Conservation (phyloP, 129 eudicot genomes). For the Flaveria ramosissima region DNA sequence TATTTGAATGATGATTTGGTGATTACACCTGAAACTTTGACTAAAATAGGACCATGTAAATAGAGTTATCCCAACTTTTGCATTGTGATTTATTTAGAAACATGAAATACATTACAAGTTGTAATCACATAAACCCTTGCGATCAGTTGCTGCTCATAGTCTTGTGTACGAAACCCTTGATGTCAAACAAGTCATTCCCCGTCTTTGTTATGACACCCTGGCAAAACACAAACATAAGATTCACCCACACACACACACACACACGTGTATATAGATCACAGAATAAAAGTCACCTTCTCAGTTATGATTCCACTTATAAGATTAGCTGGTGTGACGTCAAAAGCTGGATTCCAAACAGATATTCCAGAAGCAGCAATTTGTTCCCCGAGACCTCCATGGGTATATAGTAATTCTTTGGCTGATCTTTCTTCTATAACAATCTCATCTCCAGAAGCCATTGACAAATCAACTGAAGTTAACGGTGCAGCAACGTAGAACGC, state of each 20-base stretch:
- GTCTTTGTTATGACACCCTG: conserved; percentile 76
- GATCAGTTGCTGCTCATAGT: conserved; percentile 25
- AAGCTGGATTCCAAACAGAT: conserved; percentile 98
- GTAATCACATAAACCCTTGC: neutral
- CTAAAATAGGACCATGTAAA: neutral
- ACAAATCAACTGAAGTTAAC: conserved; percentile 81
- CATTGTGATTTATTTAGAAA: conserved; percentile 10
- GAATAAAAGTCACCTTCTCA: conserved; percentile 63
- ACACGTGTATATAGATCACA: neutral
- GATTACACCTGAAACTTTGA: too few relatives aligned
- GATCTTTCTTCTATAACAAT: conserved; percentile 95
- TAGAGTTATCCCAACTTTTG: neutral
- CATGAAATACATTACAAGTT: conserved; percentile 6
- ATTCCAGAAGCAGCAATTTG: conserved; percentile 97
- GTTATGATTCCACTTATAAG: conserved; percentile 77
- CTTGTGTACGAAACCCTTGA: conserved; percentile 50
- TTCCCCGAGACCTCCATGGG: conserved; percentile 95
- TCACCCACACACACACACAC: neutral
- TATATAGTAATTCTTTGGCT: conserved; percentile 63
- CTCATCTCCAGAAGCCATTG: conserved; percentile 78
- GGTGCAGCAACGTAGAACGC: conserved; percentile 94
- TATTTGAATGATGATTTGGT: too few relatives aligned
- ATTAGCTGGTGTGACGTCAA: conserved; percentile 90
- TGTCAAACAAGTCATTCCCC: conserved; percentile 60
- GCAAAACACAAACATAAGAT: conserved; percentile 9